phyloP scores from a whole-genome alignment of 768 basidiomycete genomes.

The Neoboletus magnificus region DNA sequence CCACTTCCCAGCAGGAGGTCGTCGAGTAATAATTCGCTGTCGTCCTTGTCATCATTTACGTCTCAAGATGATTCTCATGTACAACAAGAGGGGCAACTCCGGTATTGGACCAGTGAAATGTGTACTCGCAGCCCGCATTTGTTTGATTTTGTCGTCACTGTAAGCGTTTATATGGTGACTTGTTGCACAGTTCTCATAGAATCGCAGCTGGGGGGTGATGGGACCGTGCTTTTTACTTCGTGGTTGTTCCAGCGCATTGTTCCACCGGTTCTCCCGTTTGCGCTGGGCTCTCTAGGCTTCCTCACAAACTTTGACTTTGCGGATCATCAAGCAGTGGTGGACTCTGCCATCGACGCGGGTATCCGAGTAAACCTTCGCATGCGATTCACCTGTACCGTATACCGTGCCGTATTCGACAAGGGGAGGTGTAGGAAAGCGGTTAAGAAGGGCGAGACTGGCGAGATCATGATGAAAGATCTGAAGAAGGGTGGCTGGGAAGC shows the following conservation, averaged over 20 bases:
- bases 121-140: conserved; percentile 86
- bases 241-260: conserved; percentile 99
- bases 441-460: conserved; percentile 90
- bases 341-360: conserved; percentile 84
- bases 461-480: conserved; percentile 94
- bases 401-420: conserved; percentile 81
- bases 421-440: conserved; percentile 74
- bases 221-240: conserved; percentile 97
- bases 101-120: conserved; percentile 98
- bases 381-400: conserved; percentile 99
- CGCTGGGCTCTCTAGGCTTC: conserved; percentile 95
- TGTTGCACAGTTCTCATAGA: conserved; percentile 10
- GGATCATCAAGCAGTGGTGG: conserved; percentile 81
- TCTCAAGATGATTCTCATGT: conserved; percentile 38
- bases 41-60: conserved; percentile 48
- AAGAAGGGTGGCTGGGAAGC: conserved; percentile 95
- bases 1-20: conserved; percentile 75
- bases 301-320: conserved; percentile 95
- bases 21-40: conserved; percentile 61
- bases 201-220: conserved; percentile 90
- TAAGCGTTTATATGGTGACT: conserved; percentile 38
- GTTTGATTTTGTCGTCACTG: conserved; percentile 97
- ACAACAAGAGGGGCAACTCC: conserved; percentile 80
- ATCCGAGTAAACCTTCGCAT: conserved; percentile 97
- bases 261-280: conserved; percentile 97